Base-by-base conservation (phyloP, 305 asterid genomes). In the Lippia alba region DNA sequence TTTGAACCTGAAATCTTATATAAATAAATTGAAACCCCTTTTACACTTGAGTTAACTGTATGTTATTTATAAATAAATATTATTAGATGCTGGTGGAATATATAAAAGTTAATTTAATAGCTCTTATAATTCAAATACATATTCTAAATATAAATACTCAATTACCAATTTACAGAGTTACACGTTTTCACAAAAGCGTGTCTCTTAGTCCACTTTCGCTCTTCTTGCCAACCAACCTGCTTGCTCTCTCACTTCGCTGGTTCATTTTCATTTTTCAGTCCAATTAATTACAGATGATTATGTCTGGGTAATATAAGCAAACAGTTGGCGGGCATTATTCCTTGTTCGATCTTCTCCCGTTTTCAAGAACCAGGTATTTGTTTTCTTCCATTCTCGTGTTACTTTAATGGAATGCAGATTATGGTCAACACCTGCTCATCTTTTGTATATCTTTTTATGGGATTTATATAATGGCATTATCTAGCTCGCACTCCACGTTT, bases 401-500 rank as follows among this genome's bases (percentile, higher is more conserved):
- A 57, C 11, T 58, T 68, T 14, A 17, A 54, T 24, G 55, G 66
- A 40, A 19, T 33, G 6, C 33, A 56, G 58, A 41, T 69, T 11
- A 41, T 48, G 32, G 45, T 74, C 39, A 32, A 55, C 56, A 20
- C n/a, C 24, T 64, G 57, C 17, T 30, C 12, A 58, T 14, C 49
- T 44, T 44, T 14, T 24, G 4, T 32, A n/a, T 24, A 24, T 36
- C 4, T 33, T 1, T 24, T 24, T 24, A 24, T 24, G 30, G 24
- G 48, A 67, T 68, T 36, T 64, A 15, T 24, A 18, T 46, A 54
- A 48, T 48, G 19, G 63, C 64, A 41, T 48, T 66, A 20, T 72
- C 56, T 44, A 14, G 54, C 73, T 61, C 41, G 78, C 46, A 58
- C 66, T 50, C 56, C 58, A 24, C 24, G 11, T 48, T 19, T 34